Percentiles rank a stretch among this genome's conserved stretches.
These are phyloP conservation scores for Fusarium pseudocircinatum DNA, from an alignment of 2,329 filamentous ascomycete genomes.

Conservation along the genomic window DNA sequence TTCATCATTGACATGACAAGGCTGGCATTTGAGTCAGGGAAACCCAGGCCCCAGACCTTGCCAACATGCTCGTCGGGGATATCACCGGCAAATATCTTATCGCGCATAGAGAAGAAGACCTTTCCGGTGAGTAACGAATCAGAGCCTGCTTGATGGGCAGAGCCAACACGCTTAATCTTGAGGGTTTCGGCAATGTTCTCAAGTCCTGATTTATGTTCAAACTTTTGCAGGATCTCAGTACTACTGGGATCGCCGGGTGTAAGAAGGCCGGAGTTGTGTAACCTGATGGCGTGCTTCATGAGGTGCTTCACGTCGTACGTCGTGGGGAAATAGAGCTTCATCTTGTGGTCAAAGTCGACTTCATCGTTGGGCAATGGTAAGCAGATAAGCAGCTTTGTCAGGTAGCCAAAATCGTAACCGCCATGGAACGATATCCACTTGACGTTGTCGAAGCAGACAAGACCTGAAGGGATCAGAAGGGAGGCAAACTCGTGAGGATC, in stretches of 20 bases:
- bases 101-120: conserved; percentile 93
- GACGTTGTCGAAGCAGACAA: conserved; percentile 87
- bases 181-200: conserved; percentile 95
- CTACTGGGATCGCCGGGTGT: conserved; percentile 72
- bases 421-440: conserved; percentile 98
- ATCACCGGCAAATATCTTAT: conserved; percentile 85
- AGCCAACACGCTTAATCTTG: conserved; percentile 87
- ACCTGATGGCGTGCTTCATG: conserved; percentile 85
- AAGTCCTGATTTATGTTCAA: conserved; percentile 90
- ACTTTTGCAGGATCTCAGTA: conserved; percentile 80
- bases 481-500: conserved; percentile 89
- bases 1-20: conserved; percentile 50
- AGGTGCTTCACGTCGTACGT: conserved; percentile 98
- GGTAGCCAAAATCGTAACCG: conserved; percentile 97
- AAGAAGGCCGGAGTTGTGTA: conserved; percentile 70
- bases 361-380: conserved; percentile 88
- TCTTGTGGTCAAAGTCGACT: conserved; percentile 85
- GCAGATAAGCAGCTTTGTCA: conserved; percentile 92
- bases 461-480: conserved; percentile 88
- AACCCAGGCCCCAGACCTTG: conserved; percentile 92
- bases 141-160: conserved; percentile 90
- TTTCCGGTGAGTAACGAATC: conserved; percentile 93
- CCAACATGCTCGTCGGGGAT: conserved; percentile 85
- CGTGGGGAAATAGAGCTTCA: conserved; percentile 92
- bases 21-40: conserved; percentile 70